Evolutionary conservation across 2,329 filamentous ascomycete species (phyloP).

Genomic region (Aspergillus amoenus): DNA sequence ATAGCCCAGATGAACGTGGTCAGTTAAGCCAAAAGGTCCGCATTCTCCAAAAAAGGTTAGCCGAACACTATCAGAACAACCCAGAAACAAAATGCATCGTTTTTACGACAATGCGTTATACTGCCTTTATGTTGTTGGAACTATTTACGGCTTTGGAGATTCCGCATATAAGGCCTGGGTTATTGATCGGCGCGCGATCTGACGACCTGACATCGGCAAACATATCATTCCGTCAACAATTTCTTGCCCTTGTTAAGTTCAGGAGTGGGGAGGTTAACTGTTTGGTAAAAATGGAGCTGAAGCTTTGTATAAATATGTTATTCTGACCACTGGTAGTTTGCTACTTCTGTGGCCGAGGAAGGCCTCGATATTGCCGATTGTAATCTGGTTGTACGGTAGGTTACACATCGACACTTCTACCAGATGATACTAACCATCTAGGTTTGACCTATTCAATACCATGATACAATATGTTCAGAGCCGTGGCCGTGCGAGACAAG

Average conservation of each 20-base stretch:
- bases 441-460: constrained; percentile 85
- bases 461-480: constrained; percentile 96
- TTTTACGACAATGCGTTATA: constrained; percentile 78
- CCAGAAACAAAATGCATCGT: constrained; percentile 73
- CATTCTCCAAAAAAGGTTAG: constrained; percentile 60
- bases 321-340: constrained; percentile 45
- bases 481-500: constrained; percentile 77
- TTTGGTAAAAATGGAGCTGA: constrained; percentile 34
- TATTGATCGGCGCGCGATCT: constrained; percentile 62
- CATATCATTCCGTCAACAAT: constrained; percentile 71
- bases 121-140: constrained; percentile 70
- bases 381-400: constrained; percentile 59
- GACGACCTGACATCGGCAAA: constrained; percentile 57
- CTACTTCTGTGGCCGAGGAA: constrained; percentile 66
- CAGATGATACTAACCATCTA: constrained; percentile 19
- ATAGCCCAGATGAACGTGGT: constrained; percentile 33
- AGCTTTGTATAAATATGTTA: background rate
- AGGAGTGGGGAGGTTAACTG: constrained; percentile 60
- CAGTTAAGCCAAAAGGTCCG: constrained; percentile 72
- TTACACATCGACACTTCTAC: background rate
- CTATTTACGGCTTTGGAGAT: constrained; percentile 63
- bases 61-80: constrained; percentile 59
- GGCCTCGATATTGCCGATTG: constrained; percentile 66
- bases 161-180: constrained; percentile 58
- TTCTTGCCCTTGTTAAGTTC: constrained; percentile 68